Percentiles rank a stretch among this genome's conserved stretches.
These are phyloP conservation scores for Endoconidiophora laricicola DNA, from an alignment of 2,329 filamentous ascomycete genomes.

Conservation along the genomic window DNA sequence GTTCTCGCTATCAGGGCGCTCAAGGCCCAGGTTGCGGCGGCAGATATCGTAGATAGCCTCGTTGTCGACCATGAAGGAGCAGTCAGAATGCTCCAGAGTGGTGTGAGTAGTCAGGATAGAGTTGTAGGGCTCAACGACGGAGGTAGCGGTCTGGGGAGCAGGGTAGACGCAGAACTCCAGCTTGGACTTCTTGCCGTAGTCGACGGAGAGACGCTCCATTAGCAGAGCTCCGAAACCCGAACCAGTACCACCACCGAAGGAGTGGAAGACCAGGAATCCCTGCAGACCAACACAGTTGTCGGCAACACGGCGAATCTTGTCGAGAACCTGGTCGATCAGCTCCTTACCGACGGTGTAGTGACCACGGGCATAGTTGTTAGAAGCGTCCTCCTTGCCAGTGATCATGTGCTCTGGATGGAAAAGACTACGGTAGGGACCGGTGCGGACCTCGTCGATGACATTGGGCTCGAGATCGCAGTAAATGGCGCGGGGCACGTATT, in stretches of 20 bases:
- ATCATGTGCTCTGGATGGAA: constrained; percentile 99
- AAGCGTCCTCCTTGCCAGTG: constrained; percentile 98
- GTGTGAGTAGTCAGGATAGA: constrained; percentile 98
- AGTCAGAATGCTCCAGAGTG: constrained; percentile 97
- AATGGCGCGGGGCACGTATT: constrained; percentile 97
- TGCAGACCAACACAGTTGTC: constrained; percentile 97
- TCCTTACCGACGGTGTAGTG: constrained; percentile 99
- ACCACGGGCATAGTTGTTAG: constrained; percentile 99
- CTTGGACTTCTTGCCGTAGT: constrained; percentile 99
- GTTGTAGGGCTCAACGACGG: constrained; percentile 99
- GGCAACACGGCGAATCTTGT: constrained; percentile 94
- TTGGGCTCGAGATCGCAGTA: constrained; percentile 99
- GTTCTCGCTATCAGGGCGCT: constrained; percentile 97
- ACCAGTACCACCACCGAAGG: constrained; percentile 95
- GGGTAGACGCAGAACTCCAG: constrained; percentile 99
- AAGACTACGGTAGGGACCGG: constrained; percentile 83
- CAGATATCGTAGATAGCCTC: constrained; percentile 99
- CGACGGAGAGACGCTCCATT: constrained; percentile 96
- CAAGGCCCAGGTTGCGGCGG: constrained; percentile 89
- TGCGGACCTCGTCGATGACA: constrained; percentile 97
- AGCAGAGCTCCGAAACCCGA: constrained; percentile 96
- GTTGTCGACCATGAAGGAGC: constrained; percentile 99
- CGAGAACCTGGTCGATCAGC: constrained; percentile 92
- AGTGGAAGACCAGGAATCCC: constrained; percentile 99
- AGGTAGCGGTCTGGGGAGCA: constrained; percentile 89